Evolutionary conservation across 2,329 filamentous ascomycete genomes (phyloP), one percentile per base, ranked within the genome.

Genomic region (Chaetothyriales sp.): DNA sequence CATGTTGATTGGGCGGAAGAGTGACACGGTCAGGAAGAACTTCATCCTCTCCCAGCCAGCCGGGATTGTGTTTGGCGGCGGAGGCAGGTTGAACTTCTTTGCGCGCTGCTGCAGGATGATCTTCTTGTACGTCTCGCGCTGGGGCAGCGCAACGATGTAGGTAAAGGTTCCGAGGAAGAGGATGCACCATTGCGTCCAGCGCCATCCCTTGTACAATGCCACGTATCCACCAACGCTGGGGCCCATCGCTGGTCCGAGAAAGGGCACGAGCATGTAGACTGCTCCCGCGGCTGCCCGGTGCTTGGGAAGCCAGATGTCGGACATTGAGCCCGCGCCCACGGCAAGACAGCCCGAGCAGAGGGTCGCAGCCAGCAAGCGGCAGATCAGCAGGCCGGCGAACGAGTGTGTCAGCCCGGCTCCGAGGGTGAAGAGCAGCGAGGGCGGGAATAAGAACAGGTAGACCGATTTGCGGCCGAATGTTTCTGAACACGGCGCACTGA

Each of bases 401-500:
- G 81, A 81, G 60, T 84, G 80, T 53, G 66, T 64, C 22, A 71
- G 65, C 0, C 69, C 69, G 8, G 67, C 61, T 1, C 69, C 70
- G 0, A 71, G 53, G 0, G 65, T 66, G 53, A 73, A 70, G 4
- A 74, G 75, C 2, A 78, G 77, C 6, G 79, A 83, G 46, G 78
- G 73, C 4, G 75, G 79, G 51, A 84, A 73, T 46, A 78, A 79
- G 64, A 84, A 80, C 56, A 86, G 65, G 52, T 80, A 81, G 63
- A 88, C 86, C 39, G 84, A 64, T 32, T 77, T 72, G 25, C 85
- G 77, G 39, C 85, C 85, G 58, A 73, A 78, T 39, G 84, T 70
- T 67, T 90, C 85, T 1, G 80, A 84, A 3, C 88, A 68, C 0
- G 84, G 84, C 1, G 83, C 84, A 71, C 81, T 85, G 19, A 88